Percentiles rank a stretch among this genome's conserved stretches.
These are phyloP conservation scores for Arachnomyces sp. DNA, from an alignment of 2,329 filamentous ascomycete genomes.

Conservation along the genomic window DNA sequence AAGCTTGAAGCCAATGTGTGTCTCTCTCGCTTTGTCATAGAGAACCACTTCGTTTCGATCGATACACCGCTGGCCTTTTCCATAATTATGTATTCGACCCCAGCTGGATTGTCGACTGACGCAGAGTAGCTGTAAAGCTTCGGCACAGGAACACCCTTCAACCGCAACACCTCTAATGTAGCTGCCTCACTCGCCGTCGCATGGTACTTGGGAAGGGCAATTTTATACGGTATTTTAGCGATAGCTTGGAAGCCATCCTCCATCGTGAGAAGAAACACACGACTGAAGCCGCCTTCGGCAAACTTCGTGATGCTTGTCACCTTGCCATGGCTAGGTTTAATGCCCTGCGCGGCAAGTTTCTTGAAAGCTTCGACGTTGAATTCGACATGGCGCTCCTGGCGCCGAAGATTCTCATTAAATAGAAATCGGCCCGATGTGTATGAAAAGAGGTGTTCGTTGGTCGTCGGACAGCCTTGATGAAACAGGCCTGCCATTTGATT, in stretches of 20 bases:
- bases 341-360: no score
- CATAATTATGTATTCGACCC: conserved; percentile 34
- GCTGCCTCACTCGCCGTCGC: conserved; percentile 34
- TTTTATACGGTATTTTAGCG: conserved; percentile 27
- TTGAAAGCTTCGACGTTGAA: no score
- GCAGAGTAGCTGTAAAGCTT: conserved; percentile 28
- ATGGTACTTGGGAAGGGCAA: conserved; percentile 21
- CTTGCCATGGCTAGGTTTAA: background rate
- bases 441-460: no score
- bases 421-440: no score
- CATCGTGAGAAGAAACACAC: conserved; percentile 26
- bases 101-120: conserved; percentile 26
- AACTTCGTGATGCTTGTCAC: conserved; percentile 13
- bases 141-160: conserved; percentile 29
- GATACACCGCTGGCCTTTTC: conserved; percentile 21
- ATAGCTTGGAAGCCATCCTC: conserved; percentile 23
- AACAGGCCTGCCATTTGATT: no score
- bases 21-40: background rate
- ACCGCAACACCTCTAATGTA: conserved; percentile 27
- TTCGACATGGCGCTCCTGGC: no score
- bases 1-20: background rate
- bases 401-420: no score
- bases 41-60: conserved; percentile 20
- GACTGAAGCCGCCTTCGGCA: conserved; percentile 32
- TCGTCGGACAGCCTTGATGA: no score